Base-by-base conservation (phyloP, 495 filamentous ascomycete genomes). In the Sabuloglossum arenarium region DNA sequence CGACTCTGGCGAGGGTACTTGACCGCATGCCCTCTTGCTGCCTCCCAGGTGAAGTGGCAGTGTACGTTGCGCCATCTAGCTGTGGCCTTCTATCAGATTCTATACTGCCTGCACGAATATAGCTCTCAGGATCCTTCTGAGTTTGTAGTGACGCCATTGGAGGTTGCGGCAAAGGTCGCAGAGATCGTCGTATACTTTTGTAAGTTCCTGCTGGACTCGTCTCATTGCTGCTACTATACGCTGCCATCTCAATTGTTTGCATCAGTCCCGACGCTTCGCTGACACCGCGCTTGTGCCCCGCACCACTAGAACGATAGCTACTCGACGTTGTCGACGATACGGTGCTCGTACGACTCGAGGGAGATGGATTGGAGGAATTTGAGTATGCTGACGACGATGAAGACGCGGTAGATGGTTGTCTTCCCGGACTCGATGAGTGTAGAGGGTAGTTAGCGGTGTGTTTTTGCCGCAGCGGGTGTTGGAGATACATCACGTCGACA, bases 331-430 rank as follows among this genome's bases (percentile, higher is more conserved):
- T 75, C 4, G 86, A 90, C n/a, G 86, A 86, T 29, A 81, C 67
- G 8, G 84, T 87, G 64, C 85, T 88, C 50, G 84, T 79, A 46
- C 82, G 79, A 61, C 82, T 85, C 21, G 80, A 72, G 16, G 80
- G 73, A 59, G 79, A 82, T 1, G 74, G 71, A 59, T 76, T 79
- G 16, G 85, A 87, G 34, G 69, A 73, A 60, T 77, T 70, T 11
- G 86, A 87, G 64, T 87, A 88, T 23, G 79, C 75, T 0, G 86
- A 88, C 19, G 87, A 94, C 56, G 71, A 77, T 5, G 83, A 85
- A 12, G 87, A 91, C 24, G 84, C 80, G 54, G 75, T 88, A 6
- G 87, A 94, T 27, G 78, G 75, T 64, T 90, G 81, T 56, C 87
- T 76, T 57, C 77, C 65, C 11, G 79, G 81, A 62, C 76, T 82